These are phyloP conservation scores for Melastoma malabathricum DNA, from an alignment of 345 rosid genomes.

Conservation along the genomic window DNA sequence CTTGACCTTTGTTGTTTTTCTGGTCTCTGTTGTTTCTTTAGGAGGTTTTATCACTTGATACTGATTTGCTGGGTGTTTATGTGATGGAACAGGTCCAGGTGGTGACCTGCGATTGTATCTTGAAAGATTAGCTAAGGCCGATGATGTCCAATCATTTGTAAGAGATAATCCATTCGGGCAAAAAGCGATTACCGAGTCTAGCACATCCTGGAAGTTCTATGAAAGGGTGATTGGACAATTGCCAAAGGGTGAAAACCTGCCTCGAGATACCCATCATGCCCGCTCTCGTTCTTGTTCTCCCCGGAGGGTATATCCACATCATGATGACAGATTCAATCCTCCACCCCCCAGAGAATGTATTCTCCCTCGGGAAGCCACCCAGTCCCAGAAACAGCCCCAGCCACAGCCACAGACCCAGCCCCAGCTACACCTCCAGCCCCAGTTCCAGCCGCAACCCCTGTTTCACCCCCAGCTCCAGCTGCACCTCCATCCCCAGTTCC, in stretches of 20 bases:
- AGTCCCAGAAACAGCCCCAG: constrained; percentile 5
- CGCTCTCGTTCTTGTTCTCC: too few relatives aligned
- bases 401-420: constrained; percentile 15
- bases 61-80: constrained; percentile 1
- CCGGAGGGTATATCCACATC: too few relatives aligned
- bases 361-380: not conserved
- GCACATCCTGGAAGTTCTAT: constrained; percentile 47
- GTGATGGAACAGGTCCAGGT: constrained; percentile 36
- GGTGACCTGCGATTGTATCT: constrained; percentile 70
- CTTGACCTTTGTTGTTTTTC: not conserved
- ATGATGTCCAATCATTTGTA: constrained; percentile 48
- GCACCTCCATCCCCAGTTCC: constrained; percentile 9
- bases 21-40: not conserved
- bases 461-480: constrained; percentile 2
- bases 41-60: not conserved
- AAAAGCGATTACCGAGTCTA: constrained; percentile 39
- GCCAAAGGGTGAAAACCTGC: too few relatives aligned
- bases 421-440: constrained; percentile 11
- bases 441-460: not conserved
- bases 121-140: constrained; percentile 41
- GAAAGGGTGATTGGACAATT: constrained; percentile 16
- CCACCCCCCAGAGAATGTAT: too few relatives aligned
- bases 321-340: too few relatives aligned
- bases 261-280: too few relatives aligned
- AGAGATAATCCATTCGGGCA: constrained; percentile 71